Evolutionary conservation across 306 rosid species (phyloP).

Genomic region (Glycine soja): DNA sequence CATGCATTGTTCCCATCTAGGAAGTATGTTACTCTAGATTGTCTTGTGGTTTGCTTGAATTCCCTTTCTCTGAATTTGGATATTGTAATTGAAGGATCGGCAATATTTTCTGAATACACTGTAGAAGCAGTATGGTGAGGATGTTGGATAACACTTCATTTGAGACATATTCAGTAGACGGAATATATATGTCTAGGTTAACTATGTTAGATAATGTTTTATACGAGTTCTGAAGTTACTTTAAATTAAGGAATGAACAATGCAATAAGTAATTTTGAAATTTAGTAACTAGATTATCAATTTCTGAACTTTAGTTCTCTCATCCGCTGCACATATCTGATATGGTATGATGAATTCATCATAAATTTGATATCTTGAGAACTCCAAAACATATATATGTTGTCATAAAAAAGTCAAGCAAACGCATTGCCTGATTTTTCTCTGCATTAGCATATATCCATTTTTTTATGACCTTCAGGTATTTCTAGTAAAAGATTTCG

Average conservation of each 20-base stretch:
- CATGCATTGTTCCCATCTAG: too few relatives aligned
- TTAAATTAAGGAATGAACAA: neutral
- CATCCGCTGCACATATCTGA: neutral
- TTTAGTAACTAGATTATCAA: neutral
- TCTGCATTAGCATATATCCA: conserved; percentile 6
- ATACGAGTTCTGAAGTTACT: neutral
- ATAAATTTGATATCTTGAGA: neutral
- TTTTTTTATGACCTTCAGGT: conserved; percentile 6
- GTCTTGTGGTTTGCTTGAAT: neutral
- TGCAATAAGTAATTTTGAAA: neutral
- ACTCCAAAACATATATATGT: neutral
- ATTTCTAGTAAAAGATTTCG: neutral
- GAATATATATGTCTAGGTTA: neutral
- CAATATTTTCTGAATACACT: neutral
- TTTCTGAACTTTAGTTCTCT: neutral
- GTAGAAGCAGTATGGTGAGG: neutral
- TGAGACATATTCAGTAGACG: neutral
- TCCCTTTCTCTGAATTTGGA: neutral
- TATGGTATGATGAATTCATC: neutral
- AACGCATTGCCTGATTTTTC: neutral
- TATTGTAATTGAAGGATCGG: neutral
- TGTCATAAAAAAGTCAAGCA: conserved; percentile 15
- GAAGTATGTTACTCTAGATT: too few relatives aligned
- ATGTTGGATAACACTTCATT: neutral
- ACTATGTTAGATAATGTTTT: conserved; percentile 1